Conservation (phyloP, 2,329 filamentous ascomycete species). For the Ophiostoma angusticollis region DNA sequence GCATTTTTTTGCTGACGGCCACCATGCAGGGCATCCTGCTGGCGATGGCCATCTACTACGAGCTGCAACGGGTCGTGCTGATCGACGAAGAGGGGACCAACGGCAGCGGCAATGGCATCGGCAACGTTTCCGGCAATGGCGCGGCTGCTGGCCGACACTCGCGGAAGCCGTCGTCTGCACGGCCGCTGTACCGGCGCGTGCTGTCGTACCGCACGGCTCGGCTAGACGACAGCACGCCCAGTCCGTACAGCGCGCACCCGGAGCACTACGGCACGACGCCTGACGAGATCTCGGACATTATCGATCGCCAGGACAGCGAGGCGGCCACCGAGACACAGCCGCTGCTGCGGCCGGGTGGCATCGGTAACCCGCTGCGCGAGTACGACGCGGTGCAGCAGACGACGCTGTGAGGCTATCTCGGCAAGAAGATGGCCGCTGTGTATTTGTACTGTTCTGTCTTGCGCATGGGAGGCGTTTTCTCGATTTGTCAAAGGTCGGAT, state of each 20-base stretch:
- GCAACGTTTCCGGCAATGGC: slow-evolving; percentile 10
- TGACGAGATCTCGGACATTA: slow-evolving; percentile 36
- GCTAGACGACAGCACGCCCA: slow-evolving; percentile 37
- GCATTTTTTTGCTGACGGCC: slow-evolving; percentile 79
- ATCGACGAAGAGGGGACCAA: background rate
- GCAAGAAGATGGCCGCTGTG: too few species aligned
- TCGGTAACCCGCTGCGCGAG: slow-evolving; percentile 27
- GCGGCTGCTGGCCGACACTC: too few species aligned
- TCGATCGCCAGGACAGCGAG: slow-evolving; percentile 36
- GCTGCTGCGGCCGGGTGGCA: slow-evolving; percentile 36
- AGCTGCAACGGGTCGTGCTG: slow-evolving; percentile 31
- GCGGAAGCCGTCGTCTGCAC: slow-evolving; percentile 21
- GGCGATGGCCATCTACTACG: slow-evolving; percentile 66
- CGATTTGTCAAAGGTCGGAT: too few species aligned
- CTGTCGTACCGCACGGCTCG: slow-evolving; percentile 29
- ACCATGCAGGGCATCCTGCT: slow-evolving; percentile 71
- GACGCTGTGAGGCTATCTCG: too few species aligned
- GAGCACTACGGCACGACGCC: slow-evolving; percentile 39
- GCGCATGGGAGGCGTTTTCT: too few species aligned
- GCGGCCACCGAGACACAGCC: slow-evolving; percentile 38
- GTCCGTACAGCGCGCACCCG: slow-evolving; percentile 38
- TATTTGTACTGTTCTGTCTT: background rate
- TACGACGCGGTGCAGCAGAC: slow-evolving; percentile 2
- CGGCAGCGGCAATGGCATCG: slow-evolving; percentile 19
- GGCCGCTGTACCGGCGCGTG: slow-evolving; percentile 25